phyloP scores from a whole-genome alignment of 768 basidiomycete genomes.

The Leucocoprinus leucothites region DNA sequence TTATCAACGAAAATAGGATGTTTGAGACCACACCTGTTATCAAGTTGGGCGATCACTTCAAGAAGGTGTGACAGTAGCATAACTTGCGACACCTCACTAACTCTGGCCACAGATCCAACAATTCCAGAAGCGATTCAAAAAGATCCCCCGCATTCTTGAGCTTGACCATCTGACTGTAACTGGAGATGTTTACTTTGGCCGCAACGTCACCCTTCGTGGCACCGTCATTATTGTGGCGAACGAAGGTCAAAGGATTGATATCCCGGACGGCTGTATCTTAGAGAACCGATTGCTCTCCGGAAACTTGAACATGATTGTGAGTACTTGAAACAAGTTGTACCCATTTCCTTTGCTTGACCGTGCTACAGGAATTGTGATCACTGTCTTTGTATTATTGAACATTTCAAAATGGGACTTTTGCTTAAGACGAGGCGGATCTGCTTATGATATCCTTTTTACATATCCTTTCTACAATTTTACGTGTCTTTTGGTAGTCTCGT shows the following conservation, averaged over 20 bases:
- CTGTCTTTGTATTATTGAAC: neutral
- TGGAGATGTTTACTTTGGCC: conserved; percentile 88
- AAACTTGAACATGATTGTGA: conserved; percentile 78
- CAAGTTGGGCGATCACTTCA: conserved; percentile 96
- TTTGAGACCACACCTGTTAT: conserved; percentile 91
- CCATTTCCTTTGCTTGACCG: neutral
- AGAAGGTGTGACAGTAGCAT: conserved; percentile 61
- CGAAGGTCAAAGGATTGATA: conserved; percentile 78
- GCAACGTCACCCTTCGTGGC: conserved; percentile 80
- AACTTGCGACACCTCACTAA: neutral
- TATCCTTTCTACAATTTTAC: neutral
- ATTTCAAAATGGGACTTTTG: neutral
- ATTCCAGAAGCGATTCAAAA: conserved; percentile 95
- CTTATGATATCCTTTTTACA: neutral
- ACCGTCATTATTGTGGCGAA: conserved; percentile 89
- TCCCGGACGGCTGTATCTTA: conserved; percentile 78
- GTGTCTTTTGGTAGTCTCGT: neutral
- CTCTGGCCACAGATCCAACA: conserved; percentile 55
- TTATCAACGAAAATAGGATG: conserved; percentile 81
- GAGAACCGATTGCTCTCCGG: conserved; percentile 82
- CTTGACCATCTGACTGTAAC: conserved; percentile 93
- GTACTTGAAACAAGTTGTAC: neutral
- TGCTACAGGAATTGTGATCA: conserved; percentile 29
- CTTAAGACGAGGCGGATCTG: neutral
- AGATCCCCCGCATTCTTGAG: conserved; percentile 87